Evolutionary conservation across 306 rosid species (phyloP).

Genomic region (Cucurbita moschata): DNA sequence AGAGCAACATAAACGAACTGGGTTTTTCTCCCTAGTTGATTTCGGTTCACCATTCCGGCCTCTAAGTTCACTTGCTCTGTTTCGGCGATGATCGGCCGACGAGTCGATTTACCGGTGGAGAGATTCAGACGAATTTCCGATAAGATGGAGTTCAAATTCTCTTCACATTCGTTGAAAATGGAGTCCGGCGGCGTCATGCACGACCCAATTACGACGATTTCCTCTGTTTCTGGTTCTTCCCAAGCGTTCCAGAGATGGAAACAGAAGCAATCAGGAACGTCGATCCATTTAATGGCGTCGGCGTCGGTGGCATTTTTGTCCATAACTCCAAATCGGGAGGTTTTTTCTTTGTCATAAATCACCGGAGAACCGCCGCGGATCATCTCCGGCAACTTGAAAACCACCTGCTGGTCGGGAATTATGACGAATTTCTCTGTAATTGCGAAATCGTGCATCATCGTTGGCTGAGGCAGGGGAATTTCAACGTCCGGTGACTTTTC

Average conservation of each 20-base stretch:
- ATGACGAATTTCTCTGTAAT: conserved; percentile 59
- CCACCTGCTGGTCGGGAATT: conserved; percentile 91
- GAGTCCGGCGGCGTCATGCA: conserved; percentile 96
- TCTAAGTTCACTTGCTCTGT: conserved; percentile 59
- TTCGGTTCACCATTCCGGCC: conserved; percentile 94
- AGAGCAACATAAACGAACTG: conserved; percentile 64
- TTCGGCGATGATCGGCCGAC: conserved; percentile 37
- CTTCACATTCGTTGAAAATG: conserved; percentile 85
- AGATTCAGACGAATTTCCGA: conserved; percentile 74
- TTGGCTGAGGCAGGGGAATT: conserved; percentile 43
- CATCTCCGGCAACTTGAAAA: conserved; percentile 66
- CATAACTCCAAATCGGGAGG: conserved; percentile 52
- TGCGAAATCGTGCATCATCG: conserved; percentile 96
- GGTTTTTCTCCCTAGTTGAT: conserved; percentile 55
- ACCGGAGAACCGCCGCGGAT: conserved; percentile 85
- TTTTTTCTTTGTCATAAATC: conserved; percentile 47
- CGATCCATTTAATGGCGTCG: conserved; percentile 51
- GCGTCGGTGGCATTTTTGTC: conserved; percentile 45
- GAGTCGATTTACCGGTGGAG: conserved; percentile 45
- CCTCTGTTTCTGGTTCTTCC: conserved; percentile 58
- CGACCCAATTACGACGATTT: conserved; percentile 76
- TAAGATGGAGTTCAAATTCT: conserved; percentile 43
- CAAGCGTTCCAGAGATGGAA: conserved; percentile 96
- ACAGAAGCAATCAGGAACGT: conserved; percentile 77
- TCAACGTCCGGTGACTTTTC: conserved; percentile 58